Percentiles rank a stretch among this genome's conserved stretches.
Conservation (phyloP, 2,329 filamentous ascomycete species). For the Botryosphaeria dothidea region DNA sequence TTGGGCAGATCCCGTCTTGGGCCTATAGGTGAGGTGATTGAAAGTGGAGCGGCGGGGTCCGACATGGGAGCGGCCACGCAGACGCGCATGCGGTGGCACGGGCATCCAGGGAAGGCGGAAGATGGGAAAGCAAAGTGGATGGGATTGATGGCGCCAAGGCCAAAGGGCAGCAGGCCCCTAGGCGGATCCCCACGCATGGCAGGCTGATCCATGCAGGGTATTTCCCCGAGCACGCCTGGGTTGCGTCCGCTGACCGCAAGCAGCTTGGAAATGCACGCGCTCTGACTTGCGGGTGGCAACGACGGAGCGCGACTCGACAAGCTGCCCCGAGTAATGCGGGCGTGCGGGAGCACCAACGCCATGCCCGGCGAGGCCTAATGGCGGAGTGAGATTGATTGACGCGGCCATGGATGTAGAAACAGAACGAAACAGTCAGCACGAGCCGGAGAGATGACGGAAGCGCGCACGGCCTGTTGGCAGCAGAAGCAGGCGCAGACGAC, state of each 20-base stretch:
- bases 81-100: constrained; percentile 17
- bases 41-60: constrained; percentile 20
- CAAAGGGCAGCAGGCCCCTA: not conserved
- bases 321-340: not conserved
- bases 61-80: constrained; percentile 18
- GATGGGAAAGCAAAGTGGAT: constrained; percentile 7
- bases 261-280: constrained; percentile 13
- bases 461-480: not conserved
- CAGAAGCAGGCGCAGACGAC: not conserved
- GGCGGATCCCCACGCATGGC: constrained; percentile 5
- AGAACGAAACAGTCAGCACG: constrained; percentile 12
- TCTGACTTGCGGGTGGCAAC: constrained; percentile 12
- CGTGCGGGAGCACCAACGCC: not conserved
- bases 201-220: constrained; percentile 19
- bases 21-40: constrained; percentile 19
- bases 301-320: not conserved
- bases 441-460: not conserved
- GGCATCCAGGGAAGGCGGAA: not conserved
- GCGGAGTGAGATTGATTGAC: constrained; percentile 12
- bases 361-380: not conserved
- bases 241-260: constrained; percentile 11
- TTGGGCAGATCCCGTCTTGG: constrained; percentile 11
- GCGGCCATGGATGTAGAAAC: not conserved
- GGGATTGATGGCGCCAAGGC: constrained; percentile 15
- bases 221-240: constrained; percentile 10